Evolutionary conservation across 306 rosid species (phyloP).

Genomic region (Delonix regia): DNA sequence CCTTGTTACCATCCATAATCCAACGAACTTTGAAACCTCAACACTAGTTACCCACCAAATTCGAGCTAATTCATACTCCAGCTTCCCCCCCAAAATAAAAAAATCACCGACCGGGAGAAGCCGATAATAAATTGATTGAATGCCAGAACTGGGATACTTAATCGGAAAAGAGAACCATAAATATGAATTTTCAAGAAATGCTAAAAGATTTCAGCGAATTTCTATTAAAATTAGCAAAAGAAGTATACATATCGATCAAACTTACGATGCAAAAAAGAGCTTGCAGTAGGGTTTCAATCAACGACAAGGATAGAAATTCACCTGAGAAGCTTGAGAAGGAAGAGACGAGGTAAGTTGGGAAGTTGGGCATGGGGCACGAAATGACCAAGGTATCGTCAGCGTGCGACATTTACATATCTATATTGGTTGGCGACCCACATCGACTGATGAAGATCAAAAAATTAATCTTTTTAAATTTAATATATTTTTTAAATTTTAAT

Average conservation of each 20-base stretch:
- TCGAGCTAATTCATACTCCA: conserved; percentile 11
- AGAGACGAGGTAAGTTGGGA: not conserved
- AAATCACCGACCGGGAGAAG: not conserved
- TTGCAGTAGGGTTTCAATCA: conserved; percentile 10
- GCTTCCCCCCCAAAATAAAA: not conserved
- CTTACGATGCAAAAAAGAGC: not conserved
- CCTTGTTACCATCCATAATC: conserved; percentile 88
- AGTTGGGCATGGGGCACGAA: not conserved
- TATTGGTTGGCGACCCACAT: too few species aligned
- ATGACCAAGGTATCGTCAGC: not conserved
- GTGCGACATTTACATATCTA: not conserved
- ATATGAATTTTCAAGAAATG: not conserved
- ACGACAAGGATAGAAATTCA: not conserved
- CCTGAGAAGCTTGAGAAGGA: not conserved
- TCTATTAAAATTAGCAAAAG: not conserved
- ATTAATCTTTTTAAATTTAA: too few species aligned
- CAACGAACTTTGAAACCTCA: conserved; percentile 1
- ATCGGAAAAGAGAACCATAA: too few species aligned
- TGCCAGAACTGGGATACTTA: too few species aligned
- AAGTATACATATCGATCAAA: not conserved
- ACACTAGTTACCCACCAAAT: conserved; percentile 2
- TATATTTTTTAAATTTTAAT: too few species aligned
- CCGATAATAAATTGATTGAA: not conserved
- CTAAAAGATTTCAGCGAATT: not conserved
- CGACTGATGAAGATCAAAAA: too few species aligned